phyloP scores from a whole-genome alignment of 805 yeast species.

The Brettanomyces sp. region DNA sequence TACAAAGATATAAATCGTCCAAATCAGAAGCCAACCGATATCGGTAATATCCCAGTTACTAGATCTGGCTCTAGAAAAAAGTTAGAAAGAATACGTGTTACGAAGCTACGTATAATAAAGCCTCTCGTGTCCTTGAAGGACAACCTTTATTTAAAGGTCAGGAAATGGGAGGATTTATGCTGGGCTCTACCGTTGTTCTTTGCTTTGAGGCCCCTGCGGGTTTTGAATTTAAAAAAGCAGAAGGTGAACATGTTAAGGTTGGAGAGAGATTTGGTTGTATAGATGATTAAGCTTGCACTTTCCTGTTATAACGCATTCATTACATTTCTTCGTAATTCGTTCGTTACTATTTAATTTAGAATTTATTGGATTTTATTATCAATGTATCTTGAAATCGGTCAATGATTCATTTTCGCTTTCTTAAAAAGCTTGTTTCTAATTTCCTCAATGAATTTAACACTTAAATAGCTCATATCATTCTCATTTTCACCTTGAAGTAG shows the following conservation, averaged over 20 bases:
- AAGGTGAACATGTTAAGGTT: constrained; percentile 74
- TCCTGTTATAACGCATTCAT: background rate
- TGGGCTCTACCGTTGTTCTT: constrained; percentile 94
- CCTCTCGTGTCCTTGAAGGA: constrained; percentile 71
- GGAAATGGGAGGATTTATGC: constrained; percentile 94
- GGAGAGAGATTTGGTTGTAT: constrained; percentile 66
- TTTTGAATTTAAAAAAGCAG: constrained; percentile 59
- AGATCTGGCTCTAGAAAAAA: constrained; percentile 21
- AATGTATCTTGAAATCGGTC: background rate
- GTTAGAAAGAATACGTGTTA: constrained; percentile 73
- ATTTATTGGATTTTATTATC: background rate
- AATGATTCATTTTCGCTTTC: background rate
- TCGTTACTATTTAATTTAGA: background rate
- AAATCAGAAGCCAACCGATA: constrained; percentile 7
- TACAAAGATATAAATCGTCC: constrained; percentile 39
- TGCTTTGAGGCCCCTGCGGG: constrained; percentile 90
- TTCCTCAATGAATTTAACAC: constrained; percentile 41
- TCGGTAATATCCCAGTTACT: background rate
- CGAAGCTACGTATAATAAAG: constrained; percentile 85
- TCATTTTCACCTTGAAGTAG: background rate
- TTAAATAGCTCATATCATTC: constrained; percentile 35
- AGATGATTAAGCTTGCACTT: background rate
- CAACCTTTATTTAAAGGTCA: constrained; percentile 84
- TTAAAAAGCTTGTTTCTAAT: constrained; percentile 38
- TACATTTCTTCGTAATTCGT: background rate